Evolutionary conservation across 257 asterid species (phyloP).

Genomic region (Solanum bukasovii): DNA sequence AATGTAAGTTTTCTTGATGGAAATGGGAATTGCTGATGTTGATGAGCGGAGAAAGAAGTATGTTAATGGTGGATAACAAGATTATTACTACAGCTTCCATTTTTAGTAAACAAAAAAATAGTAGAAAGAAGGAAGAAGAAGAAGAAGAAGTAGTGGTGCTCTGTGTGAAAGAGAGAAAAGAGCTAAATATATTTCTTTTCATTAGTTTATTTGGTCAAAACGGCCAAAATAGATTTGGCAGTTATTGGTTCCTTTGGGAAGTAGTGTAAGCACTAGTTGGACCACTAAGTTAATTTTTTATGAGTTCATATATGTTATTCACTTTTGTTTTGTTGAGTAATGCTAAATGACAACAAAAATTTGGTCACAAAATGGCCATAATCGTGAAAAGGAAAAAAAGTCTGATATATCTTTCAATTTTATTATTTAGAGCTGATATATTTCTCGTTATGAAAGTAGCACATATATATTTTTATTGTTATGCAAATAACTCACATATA

Average conservation of each 20-base stretch:
- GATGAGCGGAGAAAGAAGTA: conserved; percentile 7
- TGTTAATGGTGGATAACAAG: neutral
- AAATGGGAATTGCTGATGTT: neutral
- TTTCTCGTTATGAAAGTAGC: too few relatives aligned
- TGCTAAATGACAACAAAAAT: too few relatives aligned
- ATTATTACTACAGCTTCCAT: neutral
- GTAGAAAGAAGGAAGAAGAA: neutral
- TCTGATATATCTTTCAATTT: too few relatives aligned
- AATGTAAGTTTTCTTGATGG: conserved; percentile 16
- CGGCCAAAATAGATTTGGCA: neutral
- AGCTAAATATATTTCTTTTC: too few relatives aligned
- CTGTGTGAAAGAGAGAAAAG: neutral
- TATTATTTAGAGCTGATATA: too few relatives aligned
- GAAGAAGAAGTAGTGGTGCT: neutral
- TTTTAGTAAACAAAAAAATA: neutral
- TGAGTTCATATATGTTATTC: too few relatives aligned
- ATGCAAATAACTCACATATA: too few relatives aligned
- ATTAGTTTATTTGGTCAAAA: too few relatives aligned
- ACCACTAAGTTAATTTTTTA: too few relatives aligned
- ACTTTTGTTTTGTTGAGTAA: too few relatives aligned
- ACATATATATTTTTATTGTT: too few relatives aligned
- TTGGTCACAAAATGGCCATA: neutral
- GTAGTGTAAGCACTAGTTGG: neutral
- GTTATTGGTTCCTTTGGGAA: neutral
- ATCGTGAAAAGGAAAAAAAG: too few relatives aligned